Evolutionary conservation across 805 yeast species (phyloP).

Genomic region (Yarrowia osloensis): DNA sequence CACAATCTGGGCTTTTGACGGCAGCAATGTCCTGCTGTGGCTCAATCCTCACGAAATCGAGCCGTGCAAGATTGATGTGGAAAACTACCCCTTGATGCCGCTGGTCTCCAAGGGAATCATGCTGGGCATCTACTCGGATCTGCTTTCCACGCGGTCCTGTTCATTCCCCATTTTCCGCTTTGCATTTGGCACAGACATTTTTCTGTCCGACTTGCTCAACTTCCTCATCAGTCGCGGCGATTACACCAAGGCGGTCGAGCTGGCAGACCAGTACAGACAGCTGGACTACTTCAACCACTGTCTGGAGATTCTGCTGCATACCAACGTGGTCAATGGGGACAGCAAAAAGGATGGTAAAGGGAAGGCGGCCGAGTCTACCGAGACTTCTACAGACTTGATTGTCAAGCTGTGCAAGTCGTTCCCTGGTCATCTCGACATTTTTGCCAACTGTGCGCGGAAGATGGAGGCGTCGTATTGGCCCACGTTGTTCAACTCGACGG

Average conservation of each 20-base stretch:
- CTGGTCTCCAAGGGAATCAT: slow-evolving; percentile 52
- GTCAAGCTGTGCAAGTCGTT: slow-evolving; percentile 42
- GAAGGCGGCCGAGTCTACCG: not conserved
- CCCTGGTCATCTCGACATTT: slow-evolving; percentile 44
- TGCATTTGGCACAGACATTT: slow-evolving; percentile 41
- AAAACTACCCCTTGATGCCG: slow-evolving; percentile 54
- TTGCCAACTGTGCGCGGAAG: slow-evolving; percentile 56
- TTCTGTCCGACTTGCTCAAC: slow-evolving; percentile 42
- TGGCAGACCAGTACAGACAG: slow-evolving; percentile 40
- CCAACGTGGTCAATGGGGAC: slow-evolving; percentile 30
- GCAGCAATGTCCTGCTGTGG: slow-evolving; percentile 41
- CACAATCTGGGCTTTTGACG: slow-evolving; percentile 48
- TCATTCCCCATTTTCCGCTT: slow-evolving; percentile 41
- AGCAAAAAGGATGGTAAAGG: slow-evolving; percentile 8
- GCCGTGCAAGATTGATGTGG: slow-evolving; percentile 37
- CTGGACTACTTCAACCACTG: slow-evolving; percentile 47
- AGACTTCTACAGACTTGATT: slow-evolving; percentile 35
- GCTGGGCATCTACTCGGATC: slow-evolving; percentile 53
- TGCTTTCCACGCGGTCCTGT: slow-evolving; percentile 42
- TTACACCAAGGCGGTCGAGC: slow-evolving; percentile 34
- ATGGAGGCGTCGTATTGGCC: slow-evolving; percentile 60
- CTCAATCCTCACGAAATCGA: slow-evolving; percentile 32
- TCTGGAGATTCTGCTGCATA: slow-evolving; percentile 46
- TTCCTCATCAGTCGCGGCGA: slow-evolving; percentile 37
- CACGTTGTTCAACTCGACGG: slow-evolving; percentile 44